A percentile compares a stretch with the other conserved stretches of the same genome.
Evolutionary conservation across 352 stramenopile species (phyloP).

Genomic region (Albugo candida): DNA sequence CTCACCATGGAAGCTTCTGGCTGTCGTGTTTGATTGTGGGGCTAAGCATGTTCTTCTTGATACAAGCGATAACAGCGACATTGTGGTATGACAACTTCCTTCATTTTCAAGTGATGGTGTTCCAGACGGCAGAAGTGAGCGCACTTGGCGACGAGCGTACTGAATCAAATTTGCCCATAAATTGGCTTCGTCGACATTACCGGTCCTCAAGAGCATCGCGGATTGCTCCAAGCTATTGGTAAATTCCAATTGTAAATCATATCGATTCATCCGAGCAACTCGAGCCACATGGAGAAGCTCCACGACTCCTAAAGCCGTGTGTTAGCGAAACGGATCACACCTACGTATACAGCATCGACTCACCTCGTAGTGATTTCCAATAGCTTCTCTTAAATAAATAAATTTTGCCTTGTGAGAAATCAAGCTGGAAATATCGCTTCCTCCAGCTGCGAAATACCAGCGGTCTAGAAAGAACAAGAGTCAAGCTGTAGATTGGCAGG

Average conservation of each 20-base stretch:
- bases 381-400: conserved; percentile 75
- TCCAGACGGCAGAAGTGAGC: background rate
- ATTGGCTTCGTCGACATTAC: conserved; percentile 27
- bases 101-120: background rate
- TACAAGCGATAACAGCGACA: background rate
- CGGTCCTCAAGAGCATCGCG: conserved; percentile 45
- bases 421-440: conserved; percentile 68
- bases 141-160: conserved; percentile 28
- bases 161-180: conserved; percentile 60
- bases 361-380: conserved; percentile 49
- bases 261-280: conserved; percentile 47
- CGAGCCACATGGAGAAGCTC: conserved; percentile 37
- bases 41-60: background rate
- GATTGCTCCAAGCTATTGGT: conserved; percentile 12
- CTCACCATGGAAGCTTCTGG: background rate
- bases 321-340: background rate
- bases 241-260: conserved; percentile 52
- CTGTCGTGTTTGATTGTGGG: background rate
- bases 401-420: conserved; percentile 46
- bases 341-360: background rate
- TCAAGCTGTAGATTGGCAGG: background rate
- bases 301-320: conserved; percentile 10
- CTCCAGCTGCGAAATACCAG: conserved; percentile 58
- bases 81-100: background rate
- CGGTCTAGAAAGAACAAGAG: conserved; percentile 4